These are phyloP conservation scores for Aleurites moluccanus DNA, from an alignment of 441 rosid genomes.

Conservation along the genomic window DNA sequence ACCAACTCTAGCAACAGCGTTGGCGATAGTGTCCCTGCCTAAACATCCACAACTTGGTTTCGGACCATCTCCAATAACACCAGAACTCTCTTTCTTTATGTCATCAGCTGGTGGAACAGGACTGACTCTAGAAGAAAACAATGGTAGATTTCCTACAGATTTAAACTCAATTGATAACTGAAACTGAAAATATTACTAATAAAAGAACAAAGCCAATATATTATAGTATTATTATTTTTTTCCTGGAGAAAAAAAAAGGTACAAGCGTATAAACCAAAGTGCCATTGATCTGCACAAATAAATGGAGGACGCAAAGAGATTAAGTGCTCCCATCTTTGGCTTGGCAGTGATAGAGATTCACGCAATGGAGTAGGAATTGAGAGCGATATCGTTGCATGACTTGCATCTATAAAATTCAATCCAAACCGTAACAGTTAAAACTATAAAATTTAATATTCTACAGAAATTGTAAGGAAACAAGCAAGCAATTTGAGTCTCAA, in stretches of 20 bases:
- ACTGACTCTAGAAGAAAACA: conserved; percentile 42
- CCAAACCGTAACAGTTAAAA: background rate
- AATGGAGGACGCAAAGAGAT: conserved; percentile 21
- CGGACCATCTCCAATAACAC: conserved; percentile 38
- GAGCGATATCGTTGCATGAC: conserved; percentile 36
- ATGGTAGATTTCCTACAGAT: conserved; percentile 38
- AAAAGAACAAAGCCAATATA: background rate
- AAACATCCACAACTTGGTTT: conserved; percentile 52
- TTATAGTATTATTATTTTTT: background rate
- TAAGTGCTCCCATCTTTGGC: no score
- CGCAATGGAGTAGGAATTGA: conserved; percentile 35
- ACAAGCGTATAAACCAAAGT: conserved; percentile 38
- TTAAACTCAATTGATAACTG: conserved; percentile 5
- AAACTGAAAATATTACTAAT: background rate
- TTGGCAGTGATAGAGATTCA: conserved; percentile 32
- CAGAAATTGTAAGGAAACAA: background rate
- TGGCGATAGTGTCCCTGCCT: conserved; percentile 74
- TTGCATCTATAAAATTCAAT: conserved; percentile 33
- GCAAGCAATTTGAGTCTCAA: background rate
- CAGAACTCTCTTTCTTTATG: conserved; percentile 29
- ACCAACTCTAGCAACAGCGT: conserved; percentile 79
- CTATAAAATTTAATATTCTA: no score
- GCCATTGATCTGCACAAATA: conserved; percentile 30
- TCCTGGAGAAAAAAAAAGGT: background rate
- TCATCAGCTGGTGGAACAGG: conserved; percentile 41